Evolutionary conservation across 1,139 yeast genomes (phyloP).

Genomic region (Magnusiomyces clavatus): DNA sequence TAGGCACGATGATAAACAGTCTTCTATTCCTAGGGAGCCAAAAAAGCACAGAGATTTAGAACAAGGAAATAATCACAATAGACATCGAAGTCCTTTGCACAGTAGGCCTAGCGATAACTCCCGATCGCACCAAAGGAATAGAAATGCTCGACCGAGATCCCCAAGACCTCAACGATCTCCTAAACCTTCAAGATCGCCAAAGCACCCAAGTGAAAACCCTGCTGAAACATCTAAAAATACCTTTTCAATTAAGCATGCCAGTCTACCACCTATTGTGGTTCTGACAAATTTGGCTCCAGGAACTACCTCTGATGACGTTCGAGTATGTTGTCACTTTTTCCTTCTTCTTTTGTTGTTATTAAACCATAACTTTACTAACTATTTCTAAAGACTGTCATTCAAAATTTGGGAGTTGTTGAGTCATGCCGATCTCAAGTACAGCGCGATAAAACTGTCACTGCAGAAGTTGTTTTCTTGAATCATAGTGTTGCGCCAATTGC

Average conservation of each 20-base stretch:
- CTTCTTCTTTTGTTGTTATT: constrained; percentile 3
- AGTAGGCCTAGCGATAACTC: too few species aligned
- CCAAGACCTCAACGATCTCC: background rate
- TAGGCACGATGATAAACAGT: too few species aligned
- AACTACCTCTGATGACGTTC: constrained; percentile 24
- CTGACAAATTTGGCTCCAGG: constrained; percentile 23
- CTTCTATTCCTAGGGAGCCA: too few species aligned
- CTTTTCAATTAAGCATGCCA: constrained; percentile 20
- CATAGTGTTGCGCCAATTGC: constrained; percentile 20
- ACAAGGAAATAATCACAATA: too few species aligned
- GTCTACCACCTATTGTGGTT: constrained; percentile 25
- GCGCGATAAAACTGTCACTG: constrained; percentile 18
- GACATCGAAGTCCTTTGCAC: too few species aligned
- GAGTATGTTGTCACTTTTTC: constrained; percentile 18
- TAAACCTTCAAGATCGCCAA: background rate
- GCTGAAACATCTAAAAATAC: too few species aligned
- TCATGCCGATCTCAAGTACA: constrained; percentile 21
- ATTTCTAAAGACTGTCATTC: constrained; percentile 18
- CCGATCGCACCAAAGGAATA: background rate
- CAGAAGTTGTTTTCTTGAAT: constrained; percentile 24
- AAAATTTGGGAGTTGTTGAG: constrained; percentile 20
- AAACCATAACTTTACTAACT: background rate
- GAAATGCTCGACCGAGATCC: background rate
- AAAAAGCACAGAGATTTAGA: too few species aligned
- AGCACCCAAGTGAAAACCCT: too few species aligned